A percentile compares a stretch with the other conserved stretches of the same genome.
Conservation (phyloP, 495 filamentous ascomycete species). For the Aspergillus indologenus region DNA sequence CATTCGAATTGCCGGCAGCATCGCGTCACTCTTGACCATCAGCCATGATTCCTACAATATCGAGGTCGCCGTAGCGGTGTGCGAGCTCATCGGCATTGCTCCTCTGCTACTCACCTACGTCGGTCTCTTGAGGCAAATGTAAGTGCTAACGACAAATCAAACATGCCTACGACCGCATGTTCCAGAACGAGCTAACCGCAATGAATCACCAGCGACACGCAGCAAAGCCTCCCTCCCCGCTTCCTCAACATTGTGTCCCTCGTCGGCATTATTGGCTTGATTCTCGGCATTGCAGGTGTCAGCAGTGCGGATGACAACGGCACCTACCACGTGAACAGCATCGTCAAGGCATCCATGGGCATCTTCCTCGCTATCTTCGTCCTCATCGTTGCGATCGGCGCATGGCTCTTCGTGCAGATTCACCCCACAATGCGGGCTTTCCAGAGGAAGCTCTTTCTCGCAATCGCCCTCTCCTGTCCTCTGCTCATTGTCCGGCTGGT, state of each 20-base stretch:
- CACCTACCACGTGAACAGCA: slow-evolving; percentile 13
- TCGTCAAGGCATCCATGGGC: slow-evolving; percentile 28
- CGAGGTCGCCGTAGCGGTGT: slow-evolving; percentile 21
- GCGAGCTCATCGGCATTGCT: slow-evolving; percentile 32
- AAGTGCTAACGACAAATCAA: slow-evolving; percentile 7
- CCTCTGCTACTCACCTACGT: slow-evolving; percentile 28
- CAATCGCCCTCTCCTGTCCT: slow-evolving; percentile 23
- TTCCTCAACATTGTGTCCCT: slow-evolving; percentile 14
- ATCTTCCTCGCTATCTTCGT: slow-evolving; percentile 29
- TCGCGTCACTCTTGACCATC: slow-evolving; percentile 23
- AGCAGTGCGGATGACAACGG: slow-evolving; percentile 9
- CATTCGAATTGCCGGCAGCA: slow-evolving; percentile 29
- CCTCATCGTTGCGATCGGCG: slow-evolving; percentile 10
- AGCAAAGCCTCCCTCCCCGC: slow-evolving; percentile 15
- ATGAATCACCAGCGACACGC: slow-evolving; percentile 18
- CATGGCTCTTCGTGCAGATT: slow-evolving; percentile 16
- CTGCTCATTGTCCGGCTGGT: slow-evolving; percentile 27
- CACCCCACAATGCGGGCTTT: not conserved
- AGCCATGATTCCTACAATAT: slow-evolving; percentile 19
- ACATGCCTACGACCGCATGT: not conserved
- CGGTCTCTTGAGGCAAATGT: slow-evolving; percentile 32
- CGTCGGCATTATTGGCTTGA: slow-evolving; percentile 24
- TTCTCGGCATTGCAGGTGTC: slow-evolving; percentile 30
- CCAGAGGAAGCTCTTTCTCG: slow-evolving; percentile 33
- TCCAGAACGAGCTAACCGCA: slow-evolving; percentile 11